Conservation (phyloP, 495 filamentous ascomycete species). For the Daldinia bambusicola region DNA sequence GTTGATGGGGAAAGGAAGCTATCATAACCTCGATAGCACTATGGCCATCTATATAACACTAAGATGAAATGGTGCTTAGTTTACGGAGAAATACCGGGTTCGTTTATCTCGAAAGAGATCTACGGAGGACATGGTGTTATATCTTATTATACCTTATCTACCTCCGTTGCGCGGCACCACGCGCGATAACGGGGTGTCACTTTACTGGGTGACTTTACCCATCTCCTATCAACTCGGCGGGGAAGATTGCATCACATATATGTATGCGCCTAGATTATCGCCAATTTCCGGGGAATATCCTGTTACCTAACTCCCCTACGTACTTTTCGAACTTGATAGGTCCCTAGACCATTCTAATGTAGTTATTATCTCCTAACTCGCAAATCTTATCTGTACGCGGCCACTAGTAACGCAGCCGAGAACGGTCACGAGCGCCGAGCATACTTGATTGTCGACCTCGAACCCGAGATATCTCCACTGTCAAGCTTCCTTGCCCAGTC, state of each 20-base stretch:
- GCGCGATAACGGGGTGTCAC: constrained; percentile 22
- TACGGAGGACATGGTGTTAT: constrained; percentile 10
- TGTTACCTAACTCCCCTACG: constrained; percentile 36
- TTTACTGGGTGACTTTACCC: constrained; percentile 10
- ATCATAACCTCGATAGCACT: neutral
- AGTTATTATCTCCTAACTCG: constrained; percentile 35
- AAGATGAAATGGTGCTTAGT: constrained; percentile 1
- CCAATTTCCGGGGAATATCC: constrained; percentile 15
- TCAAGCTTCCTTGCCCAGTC: constrained; percentile 8
- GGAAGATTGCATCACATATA: constrained; percentile 34
- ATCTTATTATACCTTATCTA: constrained; percentile 26
- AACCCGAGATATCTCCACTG: constrained; percentile 43
- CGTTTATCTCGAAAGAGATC: neutral
- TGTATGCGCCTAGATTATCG: constrained; percentile 12
- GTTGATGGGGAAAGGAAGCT: too few relatives aligned
- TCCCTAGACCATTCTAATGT: neutral
- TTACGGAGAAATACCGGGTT: neutral
- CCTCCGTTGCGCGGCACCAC: neutral
- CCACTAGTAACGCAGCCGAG: constrained; percentile 43
- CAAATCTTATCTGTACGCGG: constrained; percentile 41
- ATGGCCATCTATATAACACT: neutral
- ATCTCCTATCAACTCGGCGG: constrained; percentile 22
- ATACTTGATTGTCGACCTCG: constrained; percentile 4
- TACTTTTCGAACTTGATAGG: constrained; percentile 27
- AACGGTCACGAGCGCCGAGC: constrained; percentile 23